Conservation (phyloP, 768 basidiomycete species). For the Phanerodontia chrysosporium region DNA sequence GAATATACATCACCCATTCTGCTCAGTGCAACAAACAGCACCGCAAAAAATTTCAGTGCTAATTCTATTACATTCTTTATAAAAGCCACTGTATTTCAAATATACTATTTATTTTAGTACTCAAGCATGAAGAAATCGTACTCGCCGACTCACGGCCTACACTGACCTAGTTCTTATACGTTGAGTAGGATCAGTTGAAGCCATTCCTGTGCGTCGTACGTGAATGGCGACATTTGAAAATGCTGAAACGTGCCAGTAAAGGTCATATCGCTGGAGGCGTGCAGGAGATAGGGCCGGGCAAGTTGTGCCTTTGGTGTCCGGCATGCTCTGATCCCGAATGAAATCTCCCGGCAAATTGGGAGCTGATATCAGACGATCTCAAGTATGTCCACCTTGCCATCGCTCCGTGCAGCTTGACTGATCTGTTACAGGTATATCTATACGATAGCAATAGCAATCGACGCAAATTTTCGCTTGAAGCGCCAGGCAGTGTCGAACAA, state of each 20-base stretch:
- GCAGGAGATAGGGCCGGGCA: constrained; percentile 7
- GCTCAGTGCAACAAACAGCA: too few relatives aligned
- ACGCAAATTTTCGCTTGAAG: constrained; percentile 29
- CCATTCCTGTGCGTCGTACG: constrained; percentile 15
- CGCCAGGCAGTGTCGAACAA: constrained; percentile 13
- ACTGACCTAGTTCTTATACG: too few relatives aligned
- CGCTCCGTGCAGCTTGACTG: not conserved
- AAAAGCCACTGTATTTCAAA: too few relatives aligned
- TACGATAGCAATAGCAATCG: constrained; percentile 21
- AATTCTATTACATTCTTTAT: too few relatives aligned
- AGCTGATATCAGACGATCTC: constrained; percentile 7
- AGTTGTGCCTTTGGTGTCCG: constrained; percentile 18
- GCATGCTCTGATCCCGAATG: constrained; percentile 21
- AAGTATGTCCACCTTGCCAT: constrained; percentile 6
- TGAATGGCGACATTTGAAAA: constrained; percentile 17
- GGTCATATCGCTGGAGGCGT: constrained; percentile 19
- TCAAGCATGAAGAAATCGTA: too few relatives aligned
- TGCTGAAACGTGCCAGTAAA: constrained; percentile 18
- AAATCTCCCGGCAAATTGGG: constrained; percentile 19
- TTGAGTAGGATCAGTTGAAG: constrained; percentile 18
- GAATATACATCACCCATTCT: too few relatives aligned
- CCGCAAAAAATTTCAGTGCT: too few relatives aligned
- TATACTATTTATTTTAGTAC: too few relatives aligned
- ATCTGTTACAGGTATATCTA: constrained; percentile 22
- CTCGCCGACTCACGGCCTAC: too few relatives aligned